Evolutionary conservation across 2,329 filamentous ascomycete genomes (phyloP), one percentile per base, ranked within the genome.

Genomic region (Fusarium sp.): DNA sequence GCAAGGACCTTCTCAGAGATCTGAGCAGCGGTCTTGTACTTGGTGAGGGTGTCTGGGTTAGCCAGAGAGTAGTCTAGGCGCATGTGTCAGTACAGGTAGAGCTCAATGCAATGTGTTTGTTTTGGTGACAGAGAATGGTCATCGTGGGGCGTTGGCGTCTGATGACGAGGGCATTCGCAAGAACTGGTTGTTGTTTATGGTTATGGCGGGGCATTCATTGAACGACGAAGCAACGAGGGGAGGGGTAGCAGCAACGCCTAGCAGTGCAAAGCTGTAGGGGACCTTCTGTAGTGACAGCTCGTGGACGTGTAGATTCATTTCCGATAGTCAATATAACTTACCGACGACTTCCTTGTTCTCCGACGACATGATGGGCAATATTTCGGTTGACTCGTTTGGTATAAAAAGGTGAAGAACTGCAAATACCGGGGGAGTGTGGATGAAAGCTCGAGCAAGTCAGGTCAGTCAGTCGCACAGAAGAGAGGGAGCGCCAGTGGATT

Each of bases 1-100:
- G 94, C 93, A 73, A 99, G 89, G 74, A 97, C 95, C 85, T 95
- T 97, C 81, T 97, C 93, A 51, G 95, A 96, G 82, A 99, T 98
- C 79, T 92, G 87, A 68, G 92, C 95, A 59, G 96, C 96, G 71
- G 92, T 94, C 90, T 97, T 98, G 88, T 98, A 98, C 87, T 98
- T 99, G 83, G 96, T 98, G 75, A 99, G 88, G 76, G 94, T 97
- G 80, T 96, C 92, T 66, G 92, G 93, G 86, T 96, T 96, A 81
- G 90, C 92, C 81, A 97, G 89, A 73, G 92, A 88, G 84, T 96
- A 94, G 80, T 97, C 93, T 97, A 74, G 1, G 19, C n/a, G 35
- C n/a, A 30, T 10, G 20, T 48, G 56, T 67, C 48, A 70, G 62
- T 40, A 62, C 39, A 19, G 28, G 30, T 48, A 47, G 32, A 30